Evolutionary conservation across 2,329 filamentous ascomycete species (phyloP), one percentile per base, ranked within the genome.

Genomic region (Exophiala sp.): DNA sequence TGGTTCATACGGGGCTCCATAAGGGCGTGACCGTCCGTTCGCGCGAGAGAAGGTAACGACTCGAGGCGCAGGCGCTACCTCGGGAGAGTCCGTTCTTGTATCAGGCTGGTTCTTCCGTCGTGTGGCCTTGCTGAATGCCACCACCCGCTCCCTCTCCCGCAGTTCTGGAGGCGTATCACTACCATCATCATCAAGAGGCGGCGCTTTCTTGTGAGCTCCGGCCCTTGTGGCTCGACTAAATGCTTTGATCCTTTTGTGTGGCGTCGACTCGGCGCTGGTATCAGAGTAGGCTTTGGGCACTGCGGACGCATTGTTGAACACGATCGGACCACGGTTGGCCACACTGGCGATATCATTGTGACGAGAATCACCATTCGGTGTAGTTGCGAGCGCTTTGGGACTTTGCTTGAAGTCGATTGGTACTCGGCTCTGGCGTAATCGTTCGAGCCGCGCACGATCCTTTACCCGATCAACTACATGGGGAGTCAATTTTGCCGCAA

Each of bases 401-500:
- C 50, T 45, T 8, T 51, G 40, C 34, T 35, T 35, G 43, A 57
- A 57, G 22, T 57, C 49, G 30, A 57, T 52, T 14, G 51, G 48
- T 34, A 54, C 47, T 10, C 32, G 45, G 30, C 42, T 54, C 21
- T 54, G 51, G 37, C 45, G 42, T 34, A 57, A 18, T 19, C 65
- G 64, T 56, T 62, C 63, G 22, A 73, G 59, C 27, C 70, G 54
- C 64, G 62, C 53, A 67, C 66, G 39, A 46, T 62, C 59, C 44
- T 55, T 57, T 5, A 52, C 56, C 37, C 54, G 57, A 45, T 73
- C 69, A 43, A 63, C 58, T 21, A 64, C 60, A 46, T 67, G 66
- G 27, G 70, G 65, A 16, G 63, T 60, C 16, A 64, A 53, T 27
- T 62, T 66, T 24, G 63, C 66, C 40, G 64, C 67, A 3, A 66